Evolutionary conservation across 768 basidiomycete genomes (phyloP), one percentile per base, ranked within the genome.

Genomic region (Termitomyces bulborhizus): DNA sequence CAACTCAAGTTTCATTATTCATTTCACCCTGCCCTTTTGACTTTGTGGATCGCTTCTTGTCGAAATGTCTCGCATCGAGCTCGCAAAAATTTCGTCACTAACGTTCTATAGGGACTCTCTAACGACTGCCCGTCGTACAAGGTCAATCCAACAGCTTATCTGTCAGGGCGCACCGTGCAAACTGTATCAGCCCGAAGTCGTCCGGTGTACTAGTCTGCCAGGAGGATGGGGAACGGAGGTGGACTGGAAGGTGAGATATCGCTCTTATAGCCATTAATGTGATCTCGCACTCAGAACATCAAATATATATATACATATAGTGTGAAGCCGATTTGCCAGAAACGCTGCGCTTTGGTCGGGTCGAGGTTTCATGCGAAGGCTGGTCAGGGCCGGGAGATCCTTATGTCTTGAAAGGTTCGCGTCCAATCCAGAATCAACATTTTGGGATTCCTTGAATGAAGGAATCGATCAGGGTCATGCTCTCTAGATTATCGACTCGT

Each of bases 321-420:
- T 97, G 94, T 65, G 87, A 93, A 68, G 87, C 93, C 36, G 94
- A 98, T 66, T 74, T 98, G 6, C 95, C 94, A 8, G 84, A 85
- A 47, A 73, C 83, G 8, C 68, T 96, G 52, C 80, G 93, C 16
- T 88, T 98, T 53, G 95, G 95, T 15, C 80, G 82, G 59, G 86
- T 96, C 0, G 83, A 90, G 60, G 80, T 98, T 1, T 86, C 84
- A 16, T 98, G 95, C 63, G 95, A 98, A 73, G 95, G 95, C 24
- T 98, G 89, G 88, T 82, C 79, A 39, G 73, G 77, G 32, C 81
- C 91, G 4, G 93, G 90, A 0, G 95, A 98, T 71, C 77, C 82
- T 1, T 82, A 85, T 67, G 90, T 98, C 13, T 69, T 96, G 58
- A 90, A 92, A 76, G 93, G 94, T 88, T 37, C 34, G 71, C 36